A percentile compares a stretch with the other conserved stretches of the same genome.
phyloP scores from a whole-genome alignment of 305 asterid species.

The Fraxinus dipetala region DNA sequence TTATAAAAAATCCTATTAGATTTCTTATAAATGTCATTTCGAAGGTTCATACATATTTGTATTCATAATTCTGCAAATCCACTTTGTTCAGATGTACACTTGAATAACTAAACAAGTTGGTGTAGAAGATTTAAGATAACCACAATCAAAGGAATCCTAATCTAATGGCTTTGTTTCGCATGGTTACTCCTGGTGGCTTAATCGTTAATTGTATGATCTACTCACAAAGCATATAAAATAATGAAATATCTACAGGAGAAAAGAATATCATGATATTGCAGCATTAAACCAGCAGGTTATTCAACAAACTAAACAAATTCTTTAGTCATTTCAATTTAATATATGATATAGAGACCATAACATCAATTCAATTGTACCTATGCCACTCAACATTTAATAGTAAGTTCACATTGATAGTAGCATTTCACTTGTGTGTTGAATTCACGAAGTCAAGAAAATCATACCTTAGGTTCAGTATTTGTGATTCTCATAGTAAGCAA shows the following conservation, averaged over 20 bases:
- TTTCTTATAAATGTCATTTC: not conserved
- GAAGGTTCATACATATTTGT: not conserved
- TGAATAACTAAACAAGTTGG: not conserved
- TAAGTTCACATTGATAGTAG: conserved; percentile 24
- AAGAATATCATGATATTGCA: not conserved
- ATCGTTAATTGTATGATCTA: not conserved
- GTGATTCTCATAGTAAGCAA: conserved; percentile 88
- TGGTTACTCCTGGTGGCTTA: not conserved
- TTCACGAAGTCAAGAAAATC: conserved; percentile 7
- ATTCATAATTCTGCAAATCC: not conserved
- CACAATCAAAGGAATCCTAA: not conserved
- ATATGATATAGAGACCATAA: not conserved
- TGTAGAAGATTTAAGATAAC: not conserved
- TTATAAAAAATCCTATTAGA: not conserved
- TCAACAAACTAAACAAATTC: not conserved
- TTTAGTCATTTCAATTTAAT: not conserved
- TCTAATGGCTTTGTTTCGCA: not conserved
- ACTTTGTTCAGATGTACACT: not conserved
- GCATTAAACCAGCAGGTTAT: conserved; percentile 12
- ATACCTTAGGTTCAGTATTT: conserved; percentile 84
- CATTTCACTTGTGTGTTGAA: conserved; percentile 7
- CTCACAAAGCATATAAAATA: not conserved
- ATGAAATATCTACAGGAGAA: conserved; percentile 1
- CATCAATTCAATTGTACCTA: not conserved
- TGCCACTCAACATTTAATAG: conserved; percentile 13